phyloP scores from a whole-genome alignment of 352 stramenopile genomes.

The Globisporangium viniferum region DNA sequence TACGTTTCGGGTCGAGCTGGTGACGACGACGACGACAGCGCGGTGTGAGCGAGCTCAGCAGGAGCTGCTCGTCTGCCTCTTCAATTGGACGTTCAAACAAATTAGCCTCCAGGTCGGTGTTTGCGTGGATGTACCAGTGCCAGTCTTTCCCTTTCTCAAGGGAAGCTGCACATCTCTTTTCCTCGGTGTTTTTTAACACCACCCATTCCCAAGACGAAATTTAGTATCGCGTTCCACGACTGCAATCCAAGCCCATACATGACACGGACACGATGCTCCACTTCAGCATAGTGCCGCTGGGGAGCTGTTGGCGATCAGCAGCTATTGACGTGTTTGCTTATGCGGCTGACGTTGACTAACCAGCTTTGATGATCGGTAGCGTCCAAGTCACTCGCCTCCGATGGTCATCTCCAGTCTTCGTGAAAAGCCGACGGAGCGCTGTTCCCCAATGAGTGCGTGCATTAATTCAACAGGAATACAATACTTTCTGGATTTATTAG shows the following conservation, averaged over 20 bases:
- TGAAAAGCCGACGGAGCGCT: neutral
- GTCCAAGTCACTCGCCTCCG: neutral
- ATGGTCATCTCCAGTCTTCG: neutral
- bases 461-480: neutral
- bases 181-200: slow-evolving; percentile 90
- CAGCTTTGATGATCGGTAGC: neutral
- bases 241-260: neutral
- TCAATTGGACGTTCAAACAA: slow-evolving; percentile 11
- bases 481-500: neutral
- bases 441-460: neutral
- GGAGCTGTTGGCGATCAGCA: too few species aligned
- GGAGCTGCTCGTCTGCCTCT: slow-evolving; percentile 8
- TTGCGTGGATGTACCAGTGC: slow-evolving; percentile 17
- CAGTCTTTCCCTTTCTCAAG: neutral
- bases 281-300: neutral
- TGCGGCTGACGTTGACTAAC: neutral
- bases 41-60: neutral
- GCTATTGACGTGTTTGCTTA: neutral
- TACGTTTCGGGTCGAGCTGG: neutral
- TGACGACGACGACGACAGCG: neutral
- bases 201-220: slow-evolving; percentile 52
- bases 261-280: too few species aligned
- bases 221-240: neutral
- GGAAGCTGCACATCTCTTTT: slow-evolving; percentile 13
- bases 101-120: slow-evolving; percentile 32